A percentile compares a stretch with the other conserved stretches of the same genome.
Conservation (phyloP, 2,329 filamentous ascomycete species). For the Colletotrichum viniferum region DNA sequence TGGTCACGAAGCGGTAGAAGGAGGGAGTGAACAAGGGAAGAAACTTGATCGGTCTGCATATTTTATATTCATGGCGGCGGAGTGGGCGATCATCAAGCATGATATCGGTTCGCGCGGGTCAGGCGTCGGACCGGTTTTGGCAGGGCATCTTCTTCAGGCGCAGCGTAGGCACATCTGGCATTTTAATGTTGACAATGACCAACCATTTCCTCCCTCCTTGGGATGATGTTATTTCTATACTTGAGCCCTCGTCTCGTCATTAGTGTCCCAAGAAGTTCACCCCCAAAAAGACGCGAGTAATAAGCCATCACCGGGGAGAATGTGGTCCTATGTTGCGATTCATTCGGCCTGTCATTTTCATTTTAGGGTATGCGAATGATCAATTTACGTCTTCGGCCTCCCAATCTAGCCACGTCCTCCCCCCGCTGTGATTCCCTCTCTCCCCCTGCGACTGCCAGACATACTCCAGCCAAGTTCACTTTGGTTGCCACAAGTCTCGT, state of each 20-base stretch:
- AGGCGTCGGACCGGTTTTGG: neutral
- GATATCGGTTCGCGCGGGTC: neutral
- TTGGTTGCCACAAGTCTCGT: neutral
- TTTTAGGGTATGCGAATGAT: neutral
- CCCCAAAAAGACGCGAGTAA: neutral
- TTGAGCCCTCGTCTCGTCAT: neutral
- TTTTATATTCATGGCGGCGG: neutral
- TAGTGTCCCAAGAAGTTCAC: rapidly evolving
- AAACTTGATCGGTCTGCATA: neutral
- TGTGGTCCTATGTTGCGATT: neutral
- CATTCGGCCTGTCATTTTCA: neutral
- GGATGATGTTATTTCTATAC: neutral
- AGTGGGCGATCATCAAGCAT: neutral
- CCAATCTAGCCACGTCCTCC: neutral
- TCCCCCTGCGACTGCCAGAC: neutral
- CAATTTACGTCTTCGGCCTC: neutral
- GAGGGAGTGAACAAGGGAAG: neutral
- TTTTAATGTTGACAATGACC: neutral
- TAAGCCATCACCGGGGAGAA: neutral
- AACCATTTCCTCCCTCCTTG: neutral
- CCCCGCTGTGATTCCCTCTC: neutral
- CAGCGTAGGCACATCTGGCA: neutral
- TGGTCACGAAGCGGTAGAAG: neutral
- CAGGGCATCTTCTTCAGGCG: neutral
- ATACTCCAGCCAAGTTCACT: neutral